A percentile compares a stretch with the other conserved stretches of the same genome.
Conservation (phyloP, 1,284 basidiomycete species). For the Boletus mariae region DNA sequence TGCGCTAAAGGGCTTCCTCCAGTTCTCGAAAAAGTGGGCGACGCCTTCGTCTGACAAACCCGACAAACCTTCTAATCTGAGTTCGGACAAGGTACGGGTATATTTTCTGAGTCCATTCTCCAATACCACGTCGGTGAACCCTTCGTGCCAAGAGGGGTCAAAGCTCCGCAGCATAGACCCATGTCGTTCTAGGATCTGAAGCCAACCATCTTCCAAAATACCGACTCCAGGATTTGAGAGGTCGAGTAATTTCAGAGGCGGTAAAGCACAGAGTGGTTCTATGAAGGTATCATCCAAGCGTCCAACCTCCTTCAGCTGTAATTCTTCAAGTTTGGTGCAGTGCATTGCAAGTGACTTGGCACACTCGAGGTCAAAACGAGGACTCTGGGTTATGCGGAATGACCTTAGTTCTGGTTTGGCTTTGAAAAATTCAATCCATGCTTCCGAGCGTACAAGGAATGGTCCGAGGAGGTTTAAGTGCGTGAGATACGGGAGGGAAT, state of each 20-base stretch:
- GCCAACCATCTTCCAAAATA: constrained; percentile 57
- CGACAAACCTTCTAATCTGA: constrained; percentile 58
- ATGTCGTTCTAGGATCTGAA: constrained; percentile 49
- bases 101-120: constrained; percentile 58
- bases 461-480: constrained; percentile 84
- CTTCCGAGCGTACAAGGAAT: constrained; percentile 75
- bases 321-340: constrained; percentile 61
- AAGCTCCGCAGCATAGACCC: constrained; percentile 46
- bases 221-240: constrained; percentile 52
- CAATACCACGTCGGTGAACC: constrained; percentile 57
- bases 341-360: constrained; percentile 58
- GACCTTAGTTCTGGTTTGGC: constrained; percentile 58
- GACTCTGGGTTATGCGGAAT: constrained; percentile 83
- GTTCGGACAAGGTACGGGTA: constrained; percentile 48
- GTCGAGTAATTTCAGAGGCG: constrained; percentile 53
- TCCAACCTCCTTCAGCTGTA: constrained; percentile 81
- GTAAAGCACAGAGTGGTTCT: constrained; percentile 46
- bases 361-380: constrained; percentile 81
- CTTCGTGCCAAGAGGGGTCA: constrained; percentile 61
- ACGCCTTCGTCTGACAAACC: constrained; percentile 71
- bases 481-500: constrained; percentile 61
- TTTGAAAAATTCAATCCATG: constrained; percentile 78
- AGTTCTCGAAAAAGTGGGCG: constrained; percentile 57
- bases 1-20: constrained; percentile 14
- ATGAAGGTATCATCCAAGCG: constrained; percentile 67